phyloP scores from a whole-genome alignment of 176 grass and related monocot genomes.

The Cenchrus americanus region DNA sequence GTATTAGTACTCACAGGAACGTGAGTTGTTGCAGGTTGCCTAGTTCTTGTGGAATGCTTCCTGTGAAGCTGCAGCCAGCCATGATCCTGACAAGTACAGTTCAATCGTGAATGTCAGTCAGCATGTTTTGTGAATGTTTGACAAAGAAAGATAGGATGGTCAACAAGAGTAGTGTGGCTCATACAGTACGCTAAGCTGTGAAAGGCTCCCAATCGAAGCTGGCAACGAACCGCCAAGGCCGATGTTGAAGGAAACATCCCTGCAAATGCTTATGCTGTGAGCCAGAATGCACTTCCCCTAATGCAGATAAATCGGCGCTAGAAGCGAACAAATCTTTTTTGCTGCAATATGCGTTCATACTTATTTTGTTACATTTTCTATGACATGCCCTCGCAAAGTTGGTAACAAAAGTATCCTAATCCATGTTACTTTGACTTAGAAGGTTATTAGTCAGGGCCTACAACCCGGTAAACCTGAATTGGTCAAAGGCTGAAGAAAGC shows the following conservation, averaged over 20 bases:
- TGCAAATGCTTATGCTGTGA: slow-evolving; percentile 30
- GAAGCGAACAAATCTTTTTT: background rate
- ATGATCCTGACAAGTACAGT: slow-evolving; percentile 44
- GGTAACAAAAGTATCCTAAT: background rate
- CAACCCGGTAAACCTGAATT: slow-evolving; percentile 17
- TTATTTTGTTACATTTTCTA: background rate
- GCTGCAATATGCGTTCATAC: background rate
- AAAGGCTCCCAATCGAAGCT: slow-evolving; percentile 44
- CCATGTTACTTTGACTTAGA: slow-evolving; percentile 1
- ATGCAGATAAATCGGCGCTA: background rate
- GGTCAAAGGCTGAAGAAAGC: slow-evolving; percentile 25
- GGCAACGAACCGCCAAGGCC: slow-evolving; percentile 42
- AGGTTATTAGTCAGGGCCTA: background rate
- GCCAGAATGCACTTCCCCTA: background rate
- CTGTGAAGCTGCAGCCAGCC: slow-evolving; percentile 51
- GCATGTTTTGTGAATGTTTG: background rate
- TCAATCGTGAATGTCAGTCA: background rate
- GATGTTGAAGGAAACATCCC: slow-evolving; percentile 61
- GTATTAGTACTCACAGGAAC: slow-evolving; percentile 48
- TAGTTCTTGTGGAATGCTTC: slow-evolving; percentile 47
- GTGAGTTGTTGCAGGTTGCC: slow-evolving; percentile 40
- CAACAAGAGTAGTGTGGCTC: background rate
- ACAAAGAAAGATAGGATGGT: background rate
- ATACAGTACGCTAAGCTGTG: slow-evolving; percentile 42
- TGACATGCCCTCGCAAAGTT: background rate